Percentiles rank a stretch among this genome's conserved stretches.
Conservation (phyloP, 331 rosid genomes). For the Ulmus americana region DNA sequence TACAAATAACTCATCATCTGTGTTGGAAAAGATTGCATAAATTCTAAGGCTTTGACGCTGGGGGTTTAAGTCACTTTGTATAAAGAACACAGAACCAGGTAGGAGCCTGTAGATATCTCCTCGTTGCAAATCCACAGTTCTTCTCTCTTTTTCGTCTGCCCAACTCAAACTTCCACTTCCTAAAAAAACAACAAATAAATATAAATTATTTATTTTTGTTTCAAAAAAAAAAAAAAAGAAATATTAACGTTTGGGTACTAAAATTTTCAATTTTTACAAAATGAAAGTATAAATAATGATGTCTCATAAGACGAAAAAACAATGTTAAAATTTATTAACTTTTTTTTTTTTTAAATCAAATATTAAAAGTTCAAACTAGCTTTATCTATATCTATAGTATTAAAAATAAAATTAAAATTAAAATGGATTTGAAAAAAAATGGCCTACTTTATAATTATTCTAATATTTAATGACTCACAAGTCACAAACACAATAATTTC, state of each 20-base stretch:
- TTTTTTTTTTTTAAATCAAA: background rate
- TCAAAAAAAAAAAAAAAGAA: no score
- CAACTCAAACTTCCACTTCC: slow-evolving; percentile 72
- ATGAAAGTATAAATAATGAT: background rate
- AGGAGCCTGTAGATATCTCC: slow-evolving; percentile 57
- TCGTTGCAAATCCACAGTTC: slow-evolving; percentile 34
- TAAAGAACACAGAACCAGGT: slow-evolving; percentile 60
- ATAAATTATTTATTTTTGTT: background rate
- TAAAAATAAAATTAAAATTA: no score
- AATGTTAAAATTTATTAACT: background rate
- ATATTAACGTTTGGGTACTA: no score
- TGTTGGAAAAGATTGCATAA: slow-evolving; percentile 54
- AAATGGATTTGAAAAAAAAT: background rate
- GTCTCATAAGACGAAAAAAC: background rate
- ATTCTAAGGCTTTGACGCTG: slow-evolving; percentile 58
- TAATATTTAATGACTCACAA: no score
- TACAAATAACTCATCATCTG: slow-evolving; percentile 40
- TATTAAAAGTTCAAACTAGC: no score
- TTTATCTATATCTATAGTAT: background rate
- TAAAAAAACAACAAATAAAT: slow-evolving; percentile 13
- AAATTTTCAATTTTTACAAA: no score
- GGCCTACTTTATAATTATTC: no score
- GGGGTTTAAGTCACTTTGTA: slow-evolving; percentile 54
- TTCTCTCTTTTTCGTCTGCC: slow-evolving; percentile 30
- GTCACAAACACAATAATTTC: no score